These are phyloP conservation scores for Mucor plumbeus DNA, from an alignment of 371 early-diverging fungal genomes.

Conservation along the genomic window DNA sequence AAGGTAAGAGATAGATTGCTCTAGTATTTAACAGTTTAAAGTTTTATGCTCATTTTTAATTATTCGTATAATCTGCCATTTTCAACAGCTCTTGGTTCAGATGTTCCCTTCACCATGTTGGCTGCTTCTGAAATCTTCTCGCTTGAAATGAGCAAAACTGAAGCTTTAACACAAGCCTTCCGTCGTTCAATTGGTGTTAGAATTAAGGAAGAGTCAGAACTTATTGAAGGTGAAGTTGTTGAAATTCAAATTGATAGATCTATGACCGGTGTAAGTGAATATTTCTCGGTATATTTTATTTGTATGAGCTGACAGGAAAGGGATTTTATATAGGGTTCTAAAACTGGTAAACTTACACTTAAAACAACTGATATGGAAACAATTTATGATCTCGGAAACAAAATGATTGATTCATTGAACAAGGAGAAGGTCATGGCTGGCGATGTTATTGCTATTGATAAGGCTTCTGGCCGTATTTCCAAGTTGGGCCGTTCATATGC, in stretches of 20 bases:
- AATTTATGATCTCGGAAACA: constrained; percentile 97
- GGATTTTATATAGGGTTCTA: constrained; percentile 63
- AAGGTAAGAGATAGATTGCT: constrained; percentile 37
- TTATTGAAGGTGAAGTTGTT: constrained; percentile 99
- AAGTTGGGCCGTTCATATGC: constrained; percentile 95
- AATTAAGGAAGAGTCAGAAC: constrained; percentile 97
- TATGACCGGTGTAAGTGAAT: constrained; percentile 80
- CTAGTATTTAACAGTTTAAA: no score
- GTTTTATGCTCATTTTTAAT: background rate
- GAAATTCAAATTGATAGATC: constrained; percentile 96
- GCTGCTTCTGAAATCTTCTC: constrained; percentile 98
- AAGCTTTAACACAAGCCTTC: constrained; percentile 98
- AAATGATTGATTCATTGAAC: constrained; percentile 97
- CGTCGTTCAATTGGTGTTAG: constrained; percentile 96
- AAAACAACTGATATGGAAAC: constrained; percentile 99
- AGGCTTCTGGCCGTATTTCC: constrained; percentile 97
- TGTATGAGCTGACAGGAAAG: no score
- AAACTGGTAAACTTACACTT: constrained; percentile 95
- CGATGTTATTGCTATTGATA: constrained; percentile 98
- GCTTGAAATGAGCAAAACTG: constrained; percentile 98
- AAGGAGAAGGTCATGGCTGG: constrained; percentile 98
- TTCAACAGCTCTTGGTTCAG: constrained; percentile 78
- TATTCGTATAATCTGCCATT: background rate
- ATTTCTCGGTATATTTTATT: no score
- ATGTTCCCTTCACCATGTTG: constrained; percentile 96